Percentiles rank a stretch among this genome's conserved stretches.
Conservation (phyloP, 73 alveolate species). For the Tetrahymena malaccensis region DNA sequence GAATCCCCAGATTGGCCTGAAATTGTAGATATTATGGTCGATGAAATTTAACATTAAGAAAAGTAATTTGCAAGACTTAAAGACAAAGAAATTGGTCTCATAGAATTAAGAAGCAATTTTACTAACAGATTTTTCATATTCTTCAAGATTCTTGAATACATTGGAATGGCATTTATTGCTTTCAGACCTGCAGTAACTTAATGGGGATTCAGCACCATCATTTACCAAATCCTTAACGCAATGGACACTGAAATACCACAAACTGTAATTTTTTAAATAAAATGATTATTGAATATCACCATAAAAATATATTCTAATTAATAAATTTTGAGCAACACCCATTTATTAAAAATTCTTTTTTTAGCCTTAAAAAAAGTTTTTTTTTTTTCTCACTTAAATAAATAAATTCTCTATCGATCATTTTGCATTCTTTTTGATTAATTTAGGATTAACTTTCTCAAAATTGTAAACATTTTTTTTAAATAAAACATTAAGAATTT, state of each 20-base stretch:
- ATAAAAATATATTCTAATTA: too few species aligned
- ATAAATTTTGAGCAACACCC: too few species aligned
- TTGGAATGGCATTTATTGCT: neutral
- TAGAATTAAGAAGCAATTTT: neutral
- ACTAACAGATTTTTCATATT: neutral
- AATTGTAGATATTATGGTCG: neutral
- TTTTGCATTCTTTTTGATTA: too few species aligned
- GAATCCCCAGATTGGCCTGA: neutral
- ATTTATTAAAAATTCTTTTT: too few species aligned
- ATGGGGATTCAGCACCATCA: neutral
- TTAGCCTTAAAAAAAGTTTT: too few species aligned
- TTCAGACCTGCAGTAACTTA: neutral
- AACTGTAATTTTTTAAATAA: neutral
- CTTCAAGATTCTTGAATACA: neutral
- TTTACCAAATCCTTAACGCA: neutral
- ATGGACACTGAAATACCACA: neutral
- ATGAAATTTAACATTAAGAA: neutral
- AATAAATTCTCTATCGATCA: too few species aligned
- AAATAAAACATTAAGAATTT: neutral
- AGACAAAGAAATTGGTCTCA: neutral
- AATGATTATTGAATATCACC: too few species aligned
- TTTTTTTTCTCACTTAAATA: too few species aligned
- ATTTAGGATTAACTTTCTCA: too few species aligned
- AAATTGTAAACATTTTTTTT: too few species aligned
- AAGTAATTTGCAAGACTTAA: neutral